Base-by-base conservation (phyloP, 495 filamentous ascomycete species). In the Aspergillus homomorphus region DNA sequence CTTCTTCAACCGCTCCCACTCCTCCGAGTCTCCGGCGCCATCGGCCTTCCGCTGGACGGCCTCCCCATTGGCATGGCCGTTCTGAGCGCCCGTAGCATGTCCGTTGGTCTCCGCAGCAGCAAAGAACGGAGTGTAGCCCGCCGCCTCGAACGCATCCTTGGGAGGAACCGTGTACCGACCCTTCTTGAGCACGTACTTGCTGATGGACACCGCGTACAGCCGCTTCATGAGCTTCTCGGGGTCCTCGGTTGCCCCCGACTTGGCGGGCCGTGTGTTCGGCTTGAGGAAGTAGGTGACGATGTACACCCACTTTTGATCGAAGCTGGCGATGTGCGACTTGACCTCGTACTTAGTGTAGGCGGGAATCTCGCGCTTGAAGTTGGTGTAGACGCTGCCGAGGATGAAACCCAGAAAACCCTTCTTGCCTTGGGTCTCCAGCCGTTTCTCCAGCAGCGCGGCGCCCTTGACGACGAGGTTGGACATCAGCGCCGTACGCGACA, bases 171-270 rank as follows among this genome's bases (percentile, higher is more conserved):
- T 96, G 54, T 88, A 76, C 16, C 91, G 74, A 0, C 90, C 90
- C 60, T 87, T 79, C 76, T 95, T 95, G 63, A 89, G 84, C 2
- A 92, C 90, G 64, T 91, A 93, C 69, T 90, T 89, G 54, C 82
- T 84, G 20, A 95, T 68, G 4, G 82, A 85, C 5, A 84, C 86
- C 2, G 90, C 90, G 53, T 83, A 83, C 28, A 93, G 78, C 24
- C 53, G 26, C 59, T 62, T 62, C 53, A 56, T 26, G 28, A 48
- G 33, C 33, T 70, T 67, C 51, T 82, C 77, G 42, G 66, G 69
- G 23, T 74, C 67, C 45, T 81, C 70, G 54, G 51, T 61, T 12
- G 64, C 69, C 55, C n/a, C n/a, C n/a, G n/a, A n/a, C n/a, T n/a
- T n/a, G n/a, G n/a, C n/a, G n/a, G n/a, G n/a, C n/a, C n/a, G n/a